Evolutionary conservation across 1,284 basidiomycete species (phyloP).

Genomic region (Ceratobasidium sp.): DNA sequence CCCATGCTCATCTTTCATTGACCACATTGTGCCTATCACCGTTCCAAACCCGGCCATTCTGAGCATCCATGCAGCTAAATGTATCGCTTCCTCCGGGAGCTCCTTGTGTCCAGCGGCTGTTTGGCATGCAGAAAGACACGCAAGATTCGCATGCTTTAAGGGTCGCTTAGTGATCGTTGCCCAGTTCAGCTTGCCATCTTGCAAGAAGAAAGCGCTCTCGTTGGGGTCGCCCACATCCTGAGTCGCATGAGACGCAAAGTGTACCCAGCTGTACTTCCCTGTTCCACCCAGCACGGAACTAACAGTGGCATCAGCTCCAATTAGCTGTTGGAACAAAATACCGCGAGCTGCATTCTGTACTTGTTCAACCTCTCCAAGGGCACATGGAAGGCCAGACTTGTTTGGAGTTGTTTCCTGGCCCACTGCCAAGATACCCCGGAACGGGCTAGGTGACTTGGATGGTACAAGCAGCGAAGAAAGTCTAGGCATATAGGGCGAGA

Average conservation of each 20-base stretch:
- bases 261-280: conserved; percentile 14
- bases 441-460: neutral
- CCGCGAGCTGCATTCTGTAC: neutral
- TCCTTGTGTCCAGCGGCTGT: conserved; percentile 18
- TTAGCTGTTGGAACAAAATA: neutral
- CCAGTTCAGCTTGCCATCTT: neutral
- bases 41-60: conserved; percentile 18
- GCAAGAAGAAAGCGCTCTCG: conserved; percentile 12
- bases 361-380: neutral
- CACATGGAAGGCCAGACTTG: neutral
- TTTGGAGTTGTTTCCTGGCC: conserved; percentile 9
- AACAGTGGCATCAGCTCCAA: neutral
- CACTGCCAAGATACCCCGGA: conserved; percentile 9
- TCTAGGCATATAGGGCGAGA: conserved; percentile 23
- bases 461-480: neutral
- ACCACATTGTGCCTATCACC: conserved; percentile 29
- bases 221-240: conserved; percentile 2
- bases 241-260: conserved; percentile 23
- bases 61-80: conserved; percentile 26
- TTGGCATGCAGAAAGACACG: conserved; percentile 36
- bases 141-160: conserved; percentile 11
- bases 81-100: conserved; percentile 21
- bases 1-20: conserved; percentile 20
- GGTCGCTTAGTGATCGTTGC: neutral
- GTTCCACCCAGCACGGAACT: neutral